Evolutionary conservation across 2,329 filamentous ascomycete genomes (phyloP), one percentile per base, ranked within the genome.

Genomic region (Aureobasidium pullulans): DNA sequence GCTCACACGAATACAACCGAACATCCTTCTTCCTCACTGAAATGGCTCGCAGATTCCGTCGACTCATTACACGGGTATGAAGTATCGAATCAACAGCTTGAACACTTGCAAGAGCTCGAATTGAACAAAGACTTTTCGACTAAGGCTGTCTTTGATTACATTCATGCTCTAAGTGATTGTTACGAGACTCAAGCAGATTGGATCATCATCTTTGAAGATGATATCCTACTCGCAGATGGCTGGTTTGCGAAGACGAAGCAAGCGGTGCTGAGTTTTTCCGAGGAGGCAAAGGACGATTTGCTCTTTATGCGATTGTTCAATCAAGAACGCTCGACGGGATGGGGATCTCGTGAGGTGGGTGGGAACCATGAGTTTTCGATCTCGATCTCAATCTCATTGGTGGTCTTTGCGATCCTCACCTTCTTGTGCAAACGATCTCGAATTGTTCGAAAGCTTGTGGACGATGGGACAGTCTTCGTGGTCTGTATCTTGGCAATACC

Each of bases 161-260:
- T 64, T 34, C 69, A 73, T 54, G 64, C 65, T 2, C 57, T 74
- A 4, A 50, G 65, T 5, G 34, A 60, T 34, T 74, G 71, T 60
- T 10, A 57, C 16, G 29, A 64, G 7, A 68, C 66, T 4, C 64
- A 64, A 6, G 67, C 70, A 1, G 67, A 68, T 3, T 74, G 72
- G 53, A 73, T 70, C 16, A 64, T 65, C 11, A 67, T 74, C 6
- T 70, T 73, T 58, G 72, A 74, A 60, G 72, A 74, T 62, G 71
- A 74, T 44, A 69, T 73, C 39, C 67, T 73, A 28, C 63, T 72
- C 16, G 70, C 71, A 1, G 68, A 71, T n/a, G 71, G 71, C 15
- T 74, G 72, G 72, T 52, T 73, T 37, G 59, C 66, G 6, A 69
- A 69, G 48, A 70, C 70, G 1, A 46, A 13, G 43, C 8, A 29